Evolutionary conservation across 176 grass and related monocot species (phyloP).

Genomic region (Triticum timopheevii): DNA sequence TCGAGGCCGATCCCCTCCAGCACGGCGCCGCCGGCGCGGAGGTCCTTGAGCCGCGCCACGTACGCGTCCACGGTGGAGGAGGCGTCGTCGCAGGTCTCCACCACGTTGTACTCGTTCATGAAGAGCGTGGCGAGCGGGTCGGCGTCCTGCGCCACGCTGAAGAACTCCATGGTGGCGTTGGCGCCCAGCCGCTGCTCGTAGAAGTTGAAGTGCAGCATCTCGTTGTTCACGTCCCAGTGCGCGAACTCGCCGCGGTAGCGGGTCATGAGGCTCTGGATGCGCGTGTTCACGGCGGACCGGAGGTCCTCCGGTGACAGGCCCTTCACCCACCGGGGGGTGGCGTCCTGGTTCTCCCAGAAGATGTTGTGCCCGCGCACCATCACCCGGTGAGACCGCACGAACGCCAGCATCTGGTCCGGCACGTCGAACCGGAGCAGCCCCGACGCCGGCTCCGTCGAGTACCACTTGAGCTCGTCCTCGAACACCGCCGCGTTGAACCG

Average conservation of each 20-base stretch:
- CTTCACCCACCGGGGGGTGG: constrained; percentile 80
- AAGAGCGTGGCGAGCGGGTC: constrained; percentile 94
- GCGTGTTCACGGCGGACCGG: constrained; percentile 63
- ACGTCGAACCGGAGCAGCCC: constrained; percentile 69
- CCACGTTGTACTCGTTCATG: constrained; percentile 98
- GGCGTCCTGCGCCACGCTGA: constrained; percentile 79
- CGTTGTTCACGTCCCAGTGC: constrained; percentile 98
- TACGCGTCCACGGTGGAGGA: constrained; percentile 88
- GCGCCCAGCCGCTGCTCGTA: constrained; percentile 83
- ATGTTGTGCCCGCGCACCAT: constrained; percentile 95
- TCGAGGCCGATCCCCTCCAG: constrained; percentile 83
- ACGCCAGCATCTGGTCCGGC: constrained; percentile 76
- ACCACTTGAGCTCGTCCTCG: constrained; percentile 99
- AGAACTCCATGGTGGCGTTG: constrained; percentile 85
- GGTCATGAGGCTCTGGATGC: constrained; percentile 77
- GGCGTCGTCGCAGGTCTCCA: constrained; percentile 87
- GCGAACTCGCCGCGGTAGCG: constrained; percentile 94
- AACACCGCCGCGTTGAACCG: constrained; percentile 95
- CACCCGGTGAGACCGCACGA: constrained; percentile 78
- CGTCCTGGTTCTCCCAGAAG: constrained; percentile 97
- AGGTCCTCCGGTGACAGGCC: constrained; percentile 67
- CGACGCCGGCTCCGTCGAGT: constrained; percentile 78
- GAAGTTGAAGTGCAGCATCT: constrained; percentile 98
- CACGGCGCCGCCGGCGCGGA: constrained; percentile 61
- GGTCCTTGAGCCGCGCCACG: constrained; percentile 59